Percentiles rank a stretch among this genome's conserved stretches.
These are phyloP conservation scores for Penicillium cinerascens DNA, from an alignment of 495 filamentous ascomycete genomes.

Conservation along the genomic window DNA sequence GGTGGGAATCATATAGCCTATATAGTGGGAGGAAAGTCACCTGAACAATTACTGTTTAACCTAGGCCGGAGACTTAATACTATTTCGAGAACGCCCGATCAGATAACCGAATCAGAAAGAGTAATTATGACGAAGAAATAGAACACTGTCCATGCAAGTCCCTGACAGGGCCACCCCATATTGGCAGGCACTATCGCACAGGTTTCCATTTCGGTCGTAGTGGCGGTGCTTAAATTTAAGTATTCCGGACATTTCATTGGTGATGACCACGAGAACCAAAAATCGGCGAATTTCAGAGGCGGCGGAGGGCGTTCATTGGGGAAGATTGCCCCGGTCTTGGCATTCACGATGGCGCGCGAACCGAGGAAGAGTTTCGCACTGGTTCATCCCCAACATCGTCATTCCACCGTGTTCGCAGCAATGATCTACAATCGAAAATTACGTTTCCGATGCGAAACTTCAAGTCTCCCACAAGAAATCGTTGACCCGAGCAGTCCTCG, in stretches of 20 bases:
- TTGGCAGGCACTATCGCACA: background rate
- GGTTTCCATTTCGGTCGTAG: background rate
- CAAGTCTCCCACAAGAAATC: background rate
- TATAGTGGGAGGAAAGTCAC: background rate
- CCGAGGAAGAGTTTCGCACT: constrained; percentile 3
- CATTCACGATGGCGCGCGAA: constrained; percentile 9
- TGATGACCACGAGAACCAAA: too few relatives aligned
- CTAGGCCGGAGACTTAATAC: background rate
- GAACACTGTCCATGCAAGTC: background rate
- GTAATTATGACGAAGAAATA: background rate
- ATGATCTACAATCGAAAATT: background rate
- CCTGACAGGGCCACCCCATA: background rate
- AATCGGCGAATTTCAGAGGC: background rate
- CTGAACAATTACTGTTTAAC: background rate
- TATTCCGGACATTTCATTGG: background rate
- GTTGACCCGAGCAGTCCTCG: background rate
- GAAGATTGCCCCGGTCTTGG: constrained; percentile 7
- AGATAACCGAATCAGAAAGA: background rate
- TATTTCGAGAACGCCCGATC: background rate
- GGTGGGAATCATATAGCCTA: background rate
- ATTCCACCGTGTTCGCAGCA: background rate
- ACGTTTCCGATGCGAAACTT: background rate
- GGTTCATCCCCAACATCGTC: background rate
- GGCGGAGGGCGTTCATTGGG: background rate
- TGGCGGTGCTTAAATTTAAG: background rate